Evolutionary conservation across 805 yeast species (phyloP).

Genomic region (Saturnispora ahearnii): DNA sequence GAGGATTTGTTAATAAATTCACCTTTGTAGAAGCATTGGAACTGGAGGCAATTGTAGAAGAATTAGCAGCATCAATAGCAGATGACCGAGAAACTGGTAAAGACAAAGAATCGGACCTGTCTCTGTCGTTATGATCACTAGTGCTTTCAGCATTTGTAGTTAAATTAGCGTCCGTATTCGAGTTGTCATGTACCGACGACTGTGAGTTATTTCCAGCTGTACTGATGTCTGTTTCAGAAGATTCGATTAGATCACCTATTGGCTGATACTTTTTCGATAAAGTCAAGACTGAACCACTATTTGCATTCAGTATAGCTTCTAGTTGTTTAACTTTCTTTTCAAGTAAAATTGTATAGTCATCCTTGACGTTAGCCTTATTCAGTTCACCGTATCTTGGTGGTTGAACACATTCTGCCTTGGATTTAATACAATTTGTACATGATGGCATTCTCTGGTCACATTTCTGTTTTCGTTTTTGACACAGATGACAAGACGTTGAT

Average conservation of each 20-base stretch:
- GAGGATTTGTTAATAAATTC: neutral
- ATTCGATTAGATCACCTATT: constrained; percentile 18
- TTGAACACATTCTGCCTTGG: constrained; percentile 52
- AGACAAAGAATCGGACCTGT: neutral
- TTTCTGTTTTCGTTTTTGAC: constrained; percentile 51
- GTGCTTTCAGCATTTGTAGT: neutral
- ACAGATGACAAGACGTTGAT: constrained; percentile 46
- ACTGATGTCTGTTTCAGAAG: neutral
- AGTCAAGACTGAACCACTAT: constrained; percentile 6
- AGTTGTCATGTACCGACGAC: neutral
- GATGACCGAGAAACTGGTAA: neutral
- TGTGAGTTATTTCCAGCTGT: neutral
- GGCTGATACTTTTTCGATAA: constrained; percentile 21
- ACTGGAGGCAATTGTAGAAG: too few relatives aligned
- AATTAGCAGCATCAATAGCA: too few relatives aligned
- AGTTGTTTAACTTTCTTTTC: constrained; percentile 46
- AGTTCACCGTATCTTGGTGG: constrained; percentile 47
- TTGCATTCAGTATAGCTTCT: constrained; percentile 38
- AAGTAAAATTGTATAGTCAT: constrained; percentile 47
- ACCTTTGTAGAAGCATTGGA: too few relatives aligned
- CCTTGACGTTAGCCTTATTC: constrained; percentile 35
- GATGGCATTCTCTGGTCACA: constrained; percentile 59
- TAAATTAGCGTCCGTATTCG: too few relatives aligned
- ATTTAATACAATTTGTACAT: constrained; percentile 58
- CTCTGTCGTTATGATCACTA: neutral